phyloP scores from a whole-genome alignment of 371 early-diverging fungal genomes.

The Smittium culicis region DNA sequence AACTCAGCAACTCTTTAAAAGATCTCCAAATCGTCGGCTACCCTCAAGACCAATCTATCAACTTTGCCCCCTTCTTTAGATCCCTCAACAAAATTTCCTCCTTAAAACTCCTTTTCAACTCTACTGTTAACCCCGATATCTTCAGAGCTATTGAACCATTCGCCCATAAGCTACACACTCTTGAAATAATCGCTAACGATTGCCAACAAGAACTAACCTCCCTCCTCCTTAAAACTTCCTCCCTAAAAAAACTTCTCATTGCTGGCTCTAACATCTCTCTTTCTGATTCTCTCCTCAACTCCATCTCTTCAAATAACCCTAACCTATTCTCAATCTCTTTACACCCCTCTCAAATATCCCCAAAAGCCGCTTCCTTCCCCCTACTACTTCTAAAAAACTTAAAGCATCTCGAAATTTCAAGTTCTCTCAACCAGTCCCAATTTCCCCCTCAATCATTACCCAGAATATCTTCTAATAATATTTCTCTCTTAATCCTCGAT shows the following conservation, averaged over 20 bases:
- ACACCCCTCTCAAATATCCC: neutral
- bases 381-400: neutral
- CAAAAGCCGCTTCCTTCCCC: neutral
- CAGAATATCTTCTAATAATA: neutral
- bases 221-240: neutral
- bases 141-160: neutral
- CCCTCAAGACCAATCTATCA: neutral
- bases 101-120: conserved; percentile 2
- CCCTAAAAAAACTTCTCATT: neutral
- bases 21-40: conserved; percentile 9
- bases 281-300: neutral
- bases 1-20: neutral
- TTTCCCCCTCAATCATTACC: neutral
- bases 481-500: neutral
- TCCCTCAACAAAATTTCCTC: neutral
- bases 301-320: neutral
- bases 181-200: conserved; percentile 2
- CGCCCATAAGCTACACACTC: neutral
- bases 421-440: too few relatives aligned
- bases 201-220: neutral
- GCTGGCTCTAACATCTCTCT: neutral
- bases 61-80: neutral
- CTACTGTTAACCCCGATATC: neutral
- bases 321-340: neutral
- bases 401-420: neutral